Percentiles rank a stretch among this genome's conserved stretches.
These are phyloP conservation scores for Pseudogymnoascus sp. DNA, from an alignment of 2,329 filamentous ascomycete genomes.

Conservation along the genomic window DNA sequence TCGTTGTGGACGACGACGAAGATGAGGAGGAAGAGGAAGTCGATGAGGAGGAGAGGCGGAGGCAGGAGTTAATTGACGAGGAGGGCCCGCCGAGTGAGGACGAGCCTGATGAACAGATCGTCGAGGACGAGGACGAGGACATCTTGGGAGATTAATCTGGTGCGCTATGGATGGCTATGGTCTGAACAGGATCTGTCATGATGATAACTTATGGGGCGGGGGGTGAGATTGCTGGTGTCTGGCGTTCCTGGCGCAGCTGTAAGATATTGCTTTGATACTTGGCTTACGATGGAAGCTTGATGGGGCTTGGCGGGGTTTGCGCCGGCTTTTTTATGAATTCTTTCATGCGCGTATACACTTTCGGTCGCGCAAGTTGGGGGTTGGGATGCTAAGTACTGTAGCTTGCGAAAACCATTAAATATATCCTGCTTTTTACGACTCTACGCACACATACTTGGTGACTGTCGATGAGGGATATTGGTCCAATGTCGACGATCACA, in stretches of 20 bases:
- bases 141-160: conserved; percentile 3
- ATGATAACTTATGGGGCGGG: not conserved
- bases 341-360: not conserved
- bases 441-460: not conserved
- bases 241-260: conserved; percentile 1
- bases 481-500: not conserved
- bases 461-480: not conserved
- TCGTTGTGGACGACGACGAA: conserved; percentile 24
- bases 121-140: conserved; percentile 36
- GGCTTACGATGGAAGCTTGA: not conserved
- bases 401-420: conserved; percentile 1
- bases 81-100: conserved; percentile 40
- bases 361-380: not conserved
- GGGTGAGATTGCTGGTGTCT: conserved; percentile 5
- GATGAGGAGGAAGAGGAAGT: conserved; percentile 22
- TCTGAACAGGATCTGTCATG: not conserved
- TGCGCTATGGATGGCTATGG: not conserved
- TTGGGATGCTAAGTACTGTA: not conserved
- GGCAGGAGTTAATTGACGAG: conserved; percentile 31
- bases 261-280: conserved; percentile 3
- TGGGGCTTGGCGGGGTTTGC: not conserved
- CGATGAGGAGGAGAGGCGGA: conserved; percentile 26
- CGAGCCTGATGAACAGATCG: conserved; percentile 50
- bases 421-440: not conserved
- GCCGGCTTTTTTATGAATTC: not conserved